Base-by-base conservation (phyloP, 768 basidiomycete species). In the Crassisporium funariophilum region DNA sequence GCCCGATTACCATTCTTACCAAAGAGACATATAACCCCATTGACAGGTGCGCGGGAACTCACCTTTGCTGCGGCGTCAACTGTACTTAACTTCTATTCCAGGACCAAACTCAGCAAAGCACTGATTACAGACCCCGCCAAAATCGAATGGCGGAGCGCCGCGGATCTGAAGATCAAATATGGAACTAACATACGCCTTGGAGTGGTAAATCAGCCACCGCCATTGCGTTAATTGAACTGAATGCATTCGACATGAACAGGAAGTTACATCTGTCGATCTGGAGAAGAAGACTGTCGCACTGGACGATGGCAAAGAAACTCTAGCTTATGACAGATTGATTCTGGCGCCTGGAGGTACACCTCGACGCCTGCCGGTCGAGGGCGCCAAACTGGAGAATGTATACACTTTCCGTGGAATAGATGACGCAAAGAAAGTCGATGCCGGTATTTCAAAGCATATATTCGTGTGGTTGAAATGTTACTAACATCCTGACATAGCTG, bases 91-190 rank as follows among this genome's bases (percentile, higher is more conserved):
- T n/a, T 54, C 31, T 31, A 25, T 11, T 23, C 23, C 53, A 89
- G 91, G 49, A 94, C 94, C 34, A 95, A 89, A 68, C 73, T 95
- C 44, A 91, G 90, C 67, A 95, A 97, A 66, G 83, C 83, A 2
- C 81, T 95, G 41, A 76, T 85, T 33, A 84, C 85, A 13, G 90
- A 94, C 56, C 66, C 84, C 1, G 68, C 80, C n/a, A 91, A 92
- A 67, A 66, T 95, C 24, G 81, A 87, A 63, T 89, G 79, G 75
- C 78, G 82, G 13, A 76, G 79, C 2, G 74, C 84, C 12, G 82
- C 85, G 17, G 88, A 88, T 60, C 74, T 92, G 47, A 86, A 84
- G 64, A 81, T 85, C 58, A 88, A 86, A 59, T 87, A 83, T 55
- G 78, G 80, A 20, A 82, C 84, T 4, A 80, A 79, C 38, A 69